phyloP scores from a whole-genome alignment of 1,284 basidiomycete species.

The Cryptococcus jaspeensis region DNA sequence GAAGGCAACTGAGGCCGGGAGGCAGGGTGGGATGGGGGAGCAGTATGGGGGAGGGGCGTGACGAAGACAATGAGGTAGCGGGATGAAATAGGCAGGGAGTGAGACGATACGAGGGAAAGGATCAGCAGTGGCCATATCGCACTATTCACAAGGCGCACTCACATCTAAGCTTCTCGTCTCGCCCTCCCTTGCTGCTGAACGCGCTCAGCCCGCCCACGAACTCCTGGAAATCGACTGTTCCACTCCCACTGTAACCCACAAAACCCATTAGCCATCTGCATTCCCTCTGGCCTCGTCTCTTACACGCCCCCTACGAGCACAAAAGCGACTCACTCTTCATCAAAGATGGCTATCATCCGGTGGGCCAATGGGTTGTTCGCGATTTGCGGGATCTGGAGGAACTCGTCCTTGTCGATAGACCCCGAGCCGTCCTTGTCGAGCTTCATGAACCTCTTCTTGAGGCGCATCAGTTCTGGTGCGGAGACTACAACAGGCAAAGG shows the following conservation, averaged over 20 bases:
- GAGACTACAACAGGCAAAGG: conserved; percentile 63
- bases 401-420: conserved; percentile 97
- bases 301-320: background rate
- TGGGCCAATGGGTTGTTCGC: conserved; percentile 96
- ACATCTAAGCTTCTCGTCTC: conserved; percentile 97
- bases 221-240: conserved; percentile 98
- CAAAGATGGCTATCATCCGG: conserved; percentile 98
- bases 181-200: conserved; percentile 90
- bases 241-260: conserved; percentile 69
- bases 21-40: background rate
- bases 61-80: background rate
- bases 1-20: conserved; percentile 70
- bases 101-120: background rate
- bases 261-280: background rate
- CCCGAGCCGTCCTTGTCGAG: conserved; percentile 97
- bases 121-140: background rate
- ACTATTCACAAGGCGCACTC: conserved; percentile 45
- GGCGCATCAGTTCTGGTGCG: conserved; percentile 80
- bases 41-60: background rate
- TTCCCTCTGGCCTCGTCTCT: background rate
- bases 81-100: background rate
- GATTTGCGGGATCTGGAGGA: conserved; percentile 97
- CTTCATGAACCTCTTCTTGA: conserved; percentile 99
- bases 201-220: conserved; percentile 97
- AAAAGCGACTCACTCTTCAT: conserved; percentile 78